Percentiles rank a stretch among this genome's conserved stretches.
Evolutionary conservation across 805 yeast species (phyloP).

Genomic region (Babjeviella inositovora): DNA sequence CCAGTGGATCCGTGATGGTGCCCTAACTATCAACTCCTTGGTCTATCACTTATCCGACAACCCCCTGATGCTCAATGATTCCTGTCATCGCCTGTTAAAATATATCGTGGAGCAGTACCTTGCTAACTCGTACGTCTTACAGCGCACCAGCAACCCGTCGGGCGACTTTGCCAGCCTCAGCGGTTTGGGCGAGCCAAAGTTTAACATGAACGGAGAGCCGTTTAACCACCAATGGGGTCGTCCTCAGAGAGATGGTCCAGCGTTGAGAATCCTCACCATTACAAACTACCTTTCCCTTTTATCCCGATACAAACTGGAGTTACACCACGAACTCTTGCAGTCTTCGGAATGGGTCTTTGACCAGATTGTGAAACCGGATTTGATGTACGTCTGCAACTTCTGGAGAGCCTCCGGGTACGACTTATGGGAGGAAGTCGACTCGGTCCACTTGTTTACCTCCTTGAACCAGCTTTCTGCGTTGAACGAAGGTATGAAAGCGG

Average conservation of each 20-base stretch:
- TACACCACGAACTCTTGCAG: slow-evolving; percentile 12
- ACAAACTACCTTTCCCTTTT: slow-evolving; percentile 34
- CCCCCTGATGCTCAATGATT: slow-evolving; percentile 7
- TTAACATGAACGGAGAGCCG: slow-evolving; percentile 44
- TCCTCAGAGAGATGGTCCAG: slow-evolving; percentile 94
- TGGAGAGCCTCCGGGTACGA: slow-evolving; percentile 70
- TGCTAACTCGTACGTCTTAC: slow-evolving; percentile 38
- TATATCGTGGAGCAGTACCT: slow-evolving; percentile 42
- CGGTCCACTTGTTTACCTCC: slow-evolving; percentile 68
- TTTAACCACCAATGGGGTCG: slow-evolving; percentile 75
- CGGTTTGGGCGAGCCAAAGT: slow-evolving; percentile 88
- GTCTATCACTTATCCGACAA: slow-evolving; percentile 34
- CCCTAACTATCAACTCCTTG: slow-evolving; percentile 58
- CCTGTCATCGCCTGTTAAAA: slow-evolving; percentile 4
- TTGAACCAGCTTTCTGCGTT: slow-evolving; percentile 61
- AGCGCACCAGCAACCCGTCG: slow-evolving; percentile 50
- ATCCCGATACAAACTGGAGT: slow-evolving; percentile 8
- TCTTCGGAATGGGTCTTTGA: slow-evolving; percentile 17
- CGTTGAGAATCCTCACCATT: slow-evolving; percentile 56
- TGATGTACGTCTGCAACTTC: slow-evolving; percentile 37
- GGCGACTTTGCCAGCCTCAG: slow-evolving; percentile 37
- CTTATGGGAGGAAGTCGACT: slow-evolving; percentile 80
- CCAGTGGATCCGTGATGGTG: slow-evolving; percentile 88
- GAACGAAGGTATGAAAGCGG: slow-evolving; percentile 30
- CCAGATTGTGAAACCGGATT: slow-evolving; percentile 50